These are phyloP conservation scores for Nymphaea colorata DNA, from an alignment of 164 flowering plant genomes.

Conservation along the genomic window DNA sequence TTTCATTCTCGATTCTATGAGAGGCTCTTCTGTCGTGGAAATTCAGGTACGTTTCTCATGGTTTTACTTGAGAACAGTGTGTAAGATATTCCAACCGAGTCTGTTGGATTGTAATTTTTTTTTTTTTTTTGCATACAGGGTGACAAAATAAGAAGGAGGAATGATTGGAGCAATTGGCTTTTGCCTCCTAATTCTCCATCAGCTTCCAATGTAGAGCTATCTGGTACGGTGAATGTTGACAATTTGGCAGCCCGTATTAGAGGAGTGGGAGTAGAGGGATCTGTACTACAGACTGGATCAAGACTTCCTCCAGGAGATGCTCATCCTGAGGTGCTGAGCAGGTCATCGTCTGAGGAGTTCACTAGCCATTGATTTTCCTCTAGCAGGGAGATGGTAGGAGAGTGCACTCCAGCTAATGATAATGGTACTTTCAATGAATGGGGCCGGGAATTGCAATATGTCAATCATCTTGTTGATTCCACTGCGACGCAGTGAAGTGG, in stretches of 20 bases:
- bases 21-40: constrained; percentile 42
- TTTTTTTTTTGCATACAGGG: constrained; percentile 25
- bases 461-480: not conserved
- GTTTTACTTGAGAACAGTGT: not conserved
- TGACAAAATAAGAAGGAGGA: constrained; percentile 44
- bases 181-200: constrained; percentile 9
- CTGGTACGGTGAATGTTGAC: constrained; percentile 13
- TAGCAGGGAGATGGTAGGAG: not conserved
- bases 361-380: constrained; percentile 7
- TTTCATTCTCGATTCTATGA: constrained; percentile 41
- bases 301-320: constrained; percentile 11
- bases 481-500: not conserved
- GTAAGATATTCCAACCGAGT: not conserved
- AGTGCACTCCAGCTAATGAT: not conserved
- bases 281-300: constrained; percentile 7
- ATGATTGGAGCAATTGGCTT: constrained; percentile 49
- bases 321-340: constrained; percentile 10
- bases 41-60: constrained; percentile 28
- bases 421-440: not conserved
- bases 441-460: not conserved
- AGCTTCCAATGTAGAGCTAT: constrained; percentile 11
- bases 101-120: not conserved
- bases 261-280: constrained; percentile 24
- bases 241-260: constrained; percentile 19
- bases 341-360: constrained; percentile 14